Evolutionary conservation across 345 rosid genomes (phyloP), one percentile per base, ranked within the genome.

Genomic region (Camelina laxa): DNA sequence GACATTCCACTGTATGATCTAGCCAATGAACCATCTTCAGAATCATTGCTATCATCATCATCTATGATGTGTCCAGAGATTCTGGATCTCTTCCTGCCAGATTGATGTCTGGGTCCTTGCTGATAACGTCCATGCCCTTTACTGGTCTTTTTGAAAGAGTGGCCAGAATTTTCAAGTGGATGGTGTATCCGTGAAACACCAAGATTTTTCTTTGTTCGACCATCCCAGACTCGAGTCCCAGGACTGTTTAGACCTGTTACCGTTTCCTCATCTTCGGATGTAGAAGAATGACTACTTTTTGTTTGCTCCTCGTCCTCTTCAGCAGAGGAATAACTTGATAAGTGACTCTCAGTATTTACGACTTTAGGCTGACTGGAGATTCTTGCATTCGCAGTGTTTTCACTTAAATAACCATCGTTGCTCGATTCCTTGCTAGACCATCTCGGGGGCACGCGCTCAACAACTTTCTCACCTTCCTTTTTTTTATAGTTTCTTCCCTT

Each of bases 151-250:
- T 73, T 60, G 20, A 53, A 66, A 74, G 30, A 80, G 55, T 87
- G 83, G 53, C 74, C 84, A 78, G 82, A 82, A 82, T 84, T 84
- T 87, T 96, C 99, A 80, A 96, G 97, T 5, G 99, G 99, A 84
- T 92, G 99, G 81, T 88, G 99, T 79, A 96, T 89, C 65, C 72
- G 88, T 51, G 96, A 84, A 70, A 83, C 85, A 75, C 84, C 75
- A 74, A 74, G 75, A 73, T 87, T 92, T 87, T 93, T 91, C 69
- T 92, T 92, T 20, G 83, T 91, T 79, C 82, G 89, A 41, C 87
- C 93, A 88, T 96, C 97, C 99, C 99, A 96, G 82, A 96, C 98
- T 83, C 86, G 89, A 63, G 91, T 96, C 78, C 87, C 98, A 47
- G 97, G 97, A 78, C 92, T 85, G 79, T 77, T 96, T 75, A 96